phyloP scores from a whole-genome alignment of 805 yeast genomes.

The Debaryomyces maramus region DNA sequence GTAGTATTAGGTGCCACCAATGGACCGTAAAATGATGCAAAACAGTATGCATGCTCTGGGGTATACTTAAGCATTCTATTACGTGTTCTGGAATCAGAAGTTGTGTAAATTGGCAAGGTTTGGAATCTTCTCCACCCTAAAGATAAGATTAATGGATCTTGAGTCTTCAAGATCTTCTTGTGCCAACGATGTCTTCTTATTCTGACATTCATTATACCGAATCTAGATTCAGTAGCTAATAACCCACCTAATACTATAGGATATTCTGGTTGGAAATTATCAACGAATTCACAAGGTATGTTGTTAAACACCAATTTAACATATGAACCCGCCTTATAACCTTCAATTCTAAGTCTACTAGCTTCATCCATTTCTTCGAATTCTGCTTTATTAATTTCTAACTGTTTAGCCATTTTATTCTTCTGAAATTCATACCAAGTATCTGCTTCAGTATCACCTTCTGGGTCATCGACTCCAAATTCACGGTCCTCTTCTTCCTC shows the following conservation, averaged over 20 bases:
- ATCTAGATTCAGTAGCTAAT: constrained; percentile 84
- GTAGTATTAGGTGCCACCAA: constrained; percentile 96
- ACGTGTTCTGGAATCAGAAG: constrained; percentile 96
- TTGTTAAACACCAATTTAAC: constrained; percentile 82
- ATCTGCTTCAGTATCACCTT: constrained; percentile 71
- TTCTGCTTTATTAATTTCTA: constrained; percentile 87
- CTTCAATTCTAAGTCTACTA: constrained; percentile 83
- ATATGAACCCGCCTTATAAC: constrained; percentile 90
- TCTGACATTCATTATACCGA: constrained; percentile 90
- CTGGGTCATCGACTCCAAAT: constrained; percentile 78
- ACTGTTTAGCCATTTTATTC: constrained; percentile 94
- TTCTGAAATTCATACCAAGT: constrained; percentile 98
- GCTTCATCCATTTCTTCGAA: constrained; percentile 69
- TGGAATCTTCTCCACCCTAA: constrained; percentile 99
- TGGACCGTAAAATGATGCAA: constrained; percentile 96
- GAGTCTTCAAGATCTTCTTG: constrained; percentile 89
- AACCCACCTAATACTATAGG: constrained; percentile 92
- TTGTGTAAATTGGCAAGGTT: constrained; percentile 91
- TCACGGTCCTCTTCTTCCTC: constrained; percentile 72
- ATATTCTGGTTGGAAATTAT: constrained; percentile 78
- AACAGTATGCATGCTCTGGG: constrained; percentile 96
- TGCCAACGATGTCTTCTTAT: constrained; percentile 99
- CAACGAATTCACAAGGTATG: constrained; percentile 87
- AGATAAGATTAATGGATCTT: constrained; percentile 91
- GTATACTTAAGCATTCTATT: constrained; percentile 97